Evolutionary conservation across 345 rosid species (phyloP).

Genomic region (Arabidopsis arenosa): DNA sequence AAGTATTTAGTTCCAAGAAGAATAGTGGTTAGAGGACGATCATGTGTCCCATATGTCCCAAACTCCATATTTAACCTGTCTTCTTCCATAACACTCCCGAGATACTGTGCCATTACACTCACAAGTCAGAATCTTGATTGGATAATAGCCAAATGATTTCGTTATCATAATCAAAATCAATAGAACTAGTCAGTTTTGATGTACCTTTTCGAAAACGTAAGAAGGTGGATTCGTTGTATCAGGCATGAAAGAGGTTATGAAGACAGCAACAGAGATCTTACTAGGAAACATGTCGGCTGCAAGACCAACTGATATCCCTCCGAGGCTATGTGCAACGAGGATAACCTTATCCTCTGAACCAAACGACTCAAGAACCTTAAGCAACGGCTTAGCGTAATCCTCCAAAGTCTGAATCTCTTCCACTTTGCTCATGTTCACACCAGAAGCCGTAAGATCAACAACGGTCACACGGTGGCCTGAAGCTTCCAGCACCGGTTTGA

Average conservation of each 20-base stretch:
- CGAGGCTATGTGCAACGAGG: slow-evolving; percentile 72
- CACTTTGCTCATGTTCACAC: slow-evolving; percentile 49
- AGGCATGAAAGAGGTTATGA: slow-evolving; percentile 43
- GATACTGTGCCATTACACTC: slow-evolving; percentile 19
- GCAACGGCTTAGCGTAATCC: slow-evolving; percentile 56
- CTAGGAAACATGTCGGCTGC: slow-evolving; percentile 53
- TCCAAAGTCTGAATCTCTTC: slow-evolving; percentile 48
- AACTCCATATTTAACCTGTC: neutral
- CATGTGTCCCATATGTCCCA: slow-evolving; percentile 23
- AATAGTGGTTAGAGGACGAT: slow-evolving; percentile 27
- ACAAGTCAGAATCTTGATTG: neutral
- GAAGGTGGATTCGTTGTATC: slow-evolving; percentile 38
- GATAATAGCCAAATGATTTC: neutral
- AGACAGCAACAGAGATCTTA: slow-evolving; percentile 41
- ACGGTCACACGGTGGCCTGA: slow-evolving; percentile 57
- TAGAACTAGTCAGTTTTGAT: neutral
- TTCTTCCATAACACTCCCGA: slow-evolving; percentile 9
- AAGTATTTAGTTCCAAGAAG: slow-evolving; percentile 27
- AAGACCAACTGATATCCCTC: slow-evolving; percentile 54
- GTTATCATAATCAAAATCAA: neutral
- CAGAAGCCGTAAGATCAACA: slow-evolving; percentile 59
- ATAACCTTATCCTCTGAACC: slow-evolving; percentile 48
- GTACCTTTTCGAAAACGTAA: slow-evolving; percentile 32
- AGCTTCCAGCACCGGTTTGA: slow-evolving; percentile 53
- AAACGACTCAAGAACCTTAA: slow-evolving; percentile 51